Conservation (phyloP, 306 rosid genomes). For the Prunus campanulata region DNA sequence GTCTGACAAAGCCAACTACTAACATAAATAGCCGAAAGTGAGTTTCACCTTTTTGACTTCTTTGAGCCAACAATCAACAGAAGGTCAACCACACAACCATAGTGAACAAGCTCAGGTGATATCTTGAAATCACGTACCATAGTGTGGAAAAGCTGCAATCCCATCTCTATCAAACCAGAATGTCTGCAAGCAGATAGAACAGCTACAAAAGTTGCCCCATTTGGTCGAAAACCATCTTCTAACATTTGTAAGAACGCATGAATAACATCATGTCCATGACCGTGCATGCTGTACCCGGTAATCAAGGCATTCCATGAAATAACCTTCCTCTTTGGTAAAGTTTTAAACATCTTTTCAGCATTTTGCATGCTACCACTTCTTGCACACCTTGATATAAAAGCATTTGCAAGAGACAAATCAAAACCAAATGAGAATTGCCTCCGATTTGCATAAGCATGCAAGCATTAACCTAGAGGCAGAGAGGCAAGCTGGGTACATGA, state of each 20-base stretch:
- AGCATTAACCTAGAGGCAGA: conserved; percentile 39
- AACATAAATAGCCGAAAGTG: too few species aligned
- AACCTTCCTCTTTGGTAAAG: conserved; percentile 26
- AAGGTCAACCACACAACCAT: conserved; percentile 48
- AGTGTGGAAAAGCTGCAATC: conserved; percentile 39
- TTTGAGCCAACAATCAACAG: too few species aligned
- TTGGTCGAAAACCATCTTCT: conserved; percentile 38
- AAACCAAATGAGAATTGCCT: conserved; percentile 8
- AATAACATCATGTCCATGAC: conserved; percentile 39
- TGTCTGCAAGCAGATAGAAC: conserved; percentile 55
- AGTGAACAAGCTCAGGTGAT: conserved; percentile 44
- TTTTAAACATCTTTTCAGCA: conserved; percentile 36
- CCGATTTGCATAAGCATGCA: conserved; percentile 37
- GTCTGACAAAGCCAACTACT: too few species aligned
- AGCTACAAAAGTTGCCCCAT: conserved; percentile 33
- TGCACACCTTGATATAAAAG: conserved; percentile 40
- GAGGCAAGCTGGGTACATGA: conserved; percentile 39
- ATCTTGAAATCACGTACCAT: conserved; percentile 38
- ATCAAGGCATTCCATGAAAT: conserved; percentile 50
- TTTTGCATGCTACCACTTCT: conserved; percentile 42
- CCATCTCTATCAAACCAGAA: conserved; percentile 35
- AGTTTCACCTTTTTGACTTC: too few species aligned
- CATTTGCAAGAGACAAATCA: conserved; percentile 36
- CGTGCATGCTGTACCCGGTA: conserved; percentile 40
- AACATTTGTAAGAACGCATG: conserved; percentile 30